Base-by-base conservation (phyloP, 768 basidiomycete species). In the Pisolithus microcarpus region DNA sequence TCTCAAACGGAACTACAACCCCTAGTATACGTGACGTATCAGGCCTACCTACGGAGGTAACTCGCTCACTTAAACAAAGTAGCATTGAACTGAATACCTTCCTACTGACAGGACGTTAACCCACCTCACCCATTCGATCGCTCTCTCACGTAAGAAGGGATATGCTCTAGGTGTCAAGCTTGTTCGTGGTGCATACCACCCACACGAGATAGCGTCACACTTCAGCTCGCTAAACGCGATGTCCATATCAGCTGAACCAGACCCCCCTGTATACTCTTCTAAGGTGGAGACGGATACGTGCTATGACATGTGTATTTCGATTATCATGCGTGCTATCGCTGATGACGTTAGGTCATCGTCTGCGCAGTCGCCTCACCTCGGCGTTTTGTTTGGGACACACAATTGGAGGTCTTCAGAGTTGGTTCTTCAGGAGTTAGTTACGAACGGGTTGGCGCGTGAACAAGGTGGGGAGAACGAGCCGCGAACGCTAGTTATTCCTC, bases 151-250 rank as follows among this genome's bases (percentile, higher is more conserved):
- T 54, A 65, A 63, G 46, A 72, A 83, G 55, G 74, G 78, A 36
- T 95, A 89, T 62, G 74, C 86, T 0, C 75, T 97, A 0, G 93
- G 93, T 9, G 82, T 91, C 50, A 96, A 97, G 67, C 85, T 97
- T 45, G 93, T 96, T 28, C 81, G 93, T 19, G 93, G 93, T 0
- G 93, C 93, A 2, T 97, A 95, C 66, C 90, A 93, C 59, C 75
- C 81, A 0, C 79, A 87, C 52, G 92, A 97, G 61, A 55, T 77
- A 23, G 70, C 75, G 5, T 80, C 81, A 1, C 75, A 64, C 36
- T 31, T 53, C 10, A 68, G 70, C 1, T 60, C 69, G n/a, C 16
- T 26, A 13, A 48, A 50, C 38, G 48, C 53, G 26, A 60, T 61
- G 4, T 80, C 80, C 0, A 80, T 84, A 51, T 85, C 84, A 0